Percentiles rank a stretch among this genome's conserved stretches.
Evolutionary conservation across 2,329 filamentous ascomycete species (phyloP).

Genomic region (Madurella fahalii): DNA sequence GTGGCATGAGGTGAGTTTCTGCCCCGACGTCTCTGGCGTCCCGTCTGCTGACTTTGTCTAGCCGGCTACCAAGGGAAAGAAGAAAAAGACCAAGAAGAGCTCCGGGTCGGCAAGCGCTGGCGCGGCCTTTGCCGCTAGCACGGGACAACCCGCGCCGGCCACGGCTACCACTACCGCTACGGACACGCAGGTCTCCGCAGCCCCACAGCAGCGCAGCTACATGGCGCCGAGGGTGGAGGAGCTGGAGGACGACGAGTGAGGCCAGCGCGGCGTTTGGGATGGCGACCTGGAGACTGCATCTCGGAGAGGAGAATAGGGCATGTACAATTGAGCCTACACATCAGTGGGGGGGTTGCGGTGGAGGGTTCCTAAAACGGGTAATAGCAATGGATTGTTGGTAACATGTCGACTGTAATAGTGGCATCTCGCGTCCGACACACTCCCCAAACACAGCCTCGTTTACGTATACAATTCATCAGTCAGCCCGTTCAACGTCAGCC

Average conservation of each 20-base stretch:
- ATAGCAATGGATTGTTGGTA: neutral
- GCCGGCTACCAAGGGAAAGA: conserved; percentile 44
- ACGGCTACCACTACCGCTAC: conserved; percentile 55
- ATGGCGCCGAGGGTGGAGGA: conserved; percentile 39
- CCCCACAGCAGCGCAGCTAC: conserved; percentile 42
- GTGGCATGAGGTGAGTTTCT: conserved; percentile 80
- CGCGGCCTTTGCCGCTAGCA: conserved; percentile 47
- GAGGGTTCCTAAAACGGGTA: neutral
- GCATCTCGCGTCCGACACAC: neutral
- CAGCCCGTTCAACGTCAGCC: conserved; percentile 65
- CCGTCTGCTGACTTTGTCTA: neutral
- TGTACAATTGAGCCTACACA: no score
- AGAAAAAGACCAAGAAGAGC: conserved; percentile 47
- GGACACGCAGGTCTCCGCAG: conserved; percentile 49
- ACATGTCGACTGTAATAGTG: neutral
- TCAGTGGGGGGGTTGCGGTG: neutral
- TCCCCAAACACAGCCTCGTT: neutral
- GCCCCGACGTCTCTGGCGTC: conserved; percentile 9
- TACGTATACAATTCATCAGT: conserved; percentile 70
- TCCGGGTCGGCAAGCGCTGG: conserved; percentile 36
- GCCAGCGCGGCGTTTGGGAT: conserved; percentile 1
- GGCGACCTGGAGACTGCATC: neutral
- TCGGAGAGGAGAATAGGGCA: neutral
- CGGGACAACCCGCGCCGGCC: conserved; percentile 50
- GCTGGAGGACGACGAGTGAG: conserved; percentile 32